Evolutionary conservation across 176 grass and related monocot genomes (phyloP), one percentile per base, ranked within the genome.

Genomic region (Echinochloa phyllopogon): DNA sequence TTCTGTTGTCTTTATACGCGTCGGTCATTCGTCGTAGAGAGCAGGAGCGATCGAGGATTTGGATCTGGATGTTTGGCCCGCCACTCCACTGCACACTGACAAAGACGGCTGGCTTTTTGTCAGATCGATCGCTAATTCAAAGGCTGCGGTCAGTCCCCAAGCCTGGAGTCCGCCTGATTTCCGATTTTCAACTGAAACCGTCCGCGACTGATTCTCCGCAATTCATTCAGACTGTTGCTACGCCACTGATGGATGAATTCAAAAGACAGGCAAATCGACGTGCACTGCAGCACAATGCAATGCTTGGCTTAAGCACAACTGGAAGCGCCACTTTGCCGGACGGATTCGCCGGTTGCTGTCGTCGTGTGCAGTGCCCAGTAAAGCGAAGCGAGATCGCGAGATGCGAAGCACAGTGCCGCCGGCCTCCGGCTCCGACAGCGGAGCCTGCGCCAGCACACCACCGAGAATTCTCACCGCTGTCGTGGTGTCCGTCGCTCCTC

Each of bases 391-490:
- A 36, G 61, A 65, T 61, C 62, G 65, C 36, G 17, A 67, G 29
- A 40, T 10, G 65, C 65, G 24, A 76, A n/a, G 50, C 50, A 21
- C 72, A 53, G 27, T 6, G 14, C 43, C 70, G 45, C 70, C 15
- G 24, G 72, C 48, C 48, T 58, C 43, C 72, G 72, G 37, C 48
- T n/a, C 67, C 45, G 80, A 78, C 81, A 79, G 75, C 39, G 60
- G 39, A 25, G 58, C 56, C 74, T 62, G 79, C 61, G 61, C 62
- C 77, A 81, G 49, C 79, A 5, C 67, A 55, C 67, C 58, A 58
- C 61, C 41, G 15, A 1, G 59, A 76, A 84, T 84, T 77, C 61
- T n/a, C 61, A 53, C 82, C 48, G 48, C 82, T 75, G 72, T 76
- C 82, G 82, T 65, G 11, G 45, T 13, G 72, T 48, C 44, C 29